Conservation (phyloP, 2,329 filamentous ascomycete species). For the Epichloe sibirici region DNA sequence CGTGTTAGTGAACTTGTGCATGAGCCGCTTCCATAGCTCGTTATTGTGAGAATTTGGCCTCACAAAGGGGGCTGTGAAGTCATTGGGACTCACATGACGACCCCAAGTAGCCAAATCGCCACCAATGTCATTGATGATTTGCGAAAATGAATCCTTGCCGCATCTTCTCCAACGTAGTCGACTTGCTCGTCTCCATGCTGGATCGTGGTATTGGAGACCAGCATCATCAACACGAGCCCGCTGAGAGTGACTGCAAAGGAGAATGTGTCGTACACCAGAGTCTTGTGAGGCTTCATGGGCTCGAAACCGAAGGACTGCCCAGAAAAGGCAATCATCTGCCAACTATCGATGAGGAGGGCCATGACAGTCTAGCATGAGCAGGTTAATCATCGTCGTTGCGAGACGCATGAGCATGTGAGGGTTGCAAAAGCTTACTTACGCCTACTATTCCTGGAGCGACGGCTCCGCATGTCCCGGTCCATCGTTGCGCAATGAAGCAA, state of each 20-base stretch:
- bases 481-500: constrained; percentile 20
- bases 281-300: constrained; percentile 16
- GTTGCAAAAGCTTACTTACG: constrained; percentile 13
- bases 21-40: too few relatives aligned
- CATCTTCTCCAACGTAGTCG: background rate
- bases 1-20: too few relatives aligned
- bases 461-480: constrained; percentile 17
- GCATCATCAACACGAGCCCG: constrained; percentile 21
- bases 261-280: constrained; percentile 21
- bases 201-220: constrained; percentile 12
- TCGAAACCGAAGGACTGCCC: constrained; percentile 16
- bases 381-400: background rate
- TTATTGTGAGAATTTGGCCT: too few relatives aligned
- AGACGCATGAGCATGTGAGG: background rate
- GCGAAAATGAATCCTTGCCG: constrained; percentile 8
- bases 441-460: constrained; percentile 20
- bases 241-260: constrained; percentile 21
- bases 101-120: constrained; percentile 11
- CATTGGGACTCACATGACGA: constrained; percentile 12
- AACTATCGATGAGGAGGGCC: constrained; percentile 26
- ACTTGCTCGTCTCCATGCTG: background rate
- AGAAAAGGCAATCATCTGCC: constrained; percentile 20
- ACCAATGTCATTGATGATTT: background rate
- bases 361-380: constrained; percentile 8
- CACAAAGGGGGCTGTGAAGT: too few relatives aligned